phyloP scores from a whole-genome alignment of 2,329 filamentous ascomycete genomes.

The Thielaviopsis populi region DNA sequence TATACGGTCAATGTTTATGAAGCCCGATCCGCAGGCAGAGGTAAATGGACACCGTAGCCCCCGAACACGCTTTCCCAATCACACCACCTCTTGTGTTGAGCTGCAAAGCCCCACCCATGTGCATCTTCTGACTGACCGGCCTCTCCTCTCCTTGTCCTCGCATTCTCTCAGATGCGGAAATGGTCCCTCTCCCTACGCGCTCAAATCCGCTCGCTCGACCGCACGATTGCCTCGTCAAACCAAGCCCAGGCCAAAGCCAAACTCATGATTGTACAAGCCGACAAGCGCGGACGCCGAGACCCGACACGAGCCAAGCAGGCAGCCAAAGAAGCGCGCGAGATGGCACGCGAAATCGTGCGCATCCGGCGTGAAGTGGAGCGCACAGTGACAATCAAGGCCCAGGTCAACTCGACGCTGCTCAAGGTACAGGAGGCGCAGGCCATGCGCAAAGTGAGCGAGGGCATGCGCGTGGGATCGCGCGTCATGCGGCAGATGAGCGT shows the following conservation, averaged over 20 bases:
- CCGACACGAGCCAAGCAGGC: conserved; percentile 67
- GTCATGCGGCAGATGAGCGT: conserved; percentile 97
- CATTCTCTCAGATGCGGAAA: conserved; percentile 62
- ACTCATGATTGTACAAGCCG: conserved; percentile 67
- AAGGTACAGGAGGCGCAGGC: conserved; percentile 95
- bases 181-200: conserved; percentile 79
- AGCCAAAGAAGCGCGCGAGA: conserved; percentile 66
- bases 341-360: conserved; percentile 75
- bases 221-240: conserved; percentile 70
- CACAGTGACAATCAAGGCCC: conserved; percentile 75
- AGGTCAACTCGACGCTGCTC: conserved; percentile 87
- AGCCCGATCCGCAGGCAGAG: conserved; percentile 85
- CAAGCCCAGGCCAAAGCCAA: conserved; percentile 71
- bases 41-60: conserved; percentile 31
- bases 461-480: conserved; percentile 67
- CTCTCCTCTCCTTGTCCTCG: neutral
- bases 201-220: conserved; percentile 88
- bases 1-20: conserved; percentile 72
- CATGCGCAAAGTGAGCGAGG: conserved; percentile 88
- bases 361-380: conserved; percentile 61
- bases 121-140: neutral
- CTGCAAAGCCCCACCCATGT: neutral
- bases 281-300: conserved; percentile 66
- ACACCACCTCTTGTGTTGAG: neutral
- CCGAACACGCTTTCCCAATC: neutral